Conservation (phyloP, 176 grass and related monocot genomes). For the Oryza meyeriana region DNA sequence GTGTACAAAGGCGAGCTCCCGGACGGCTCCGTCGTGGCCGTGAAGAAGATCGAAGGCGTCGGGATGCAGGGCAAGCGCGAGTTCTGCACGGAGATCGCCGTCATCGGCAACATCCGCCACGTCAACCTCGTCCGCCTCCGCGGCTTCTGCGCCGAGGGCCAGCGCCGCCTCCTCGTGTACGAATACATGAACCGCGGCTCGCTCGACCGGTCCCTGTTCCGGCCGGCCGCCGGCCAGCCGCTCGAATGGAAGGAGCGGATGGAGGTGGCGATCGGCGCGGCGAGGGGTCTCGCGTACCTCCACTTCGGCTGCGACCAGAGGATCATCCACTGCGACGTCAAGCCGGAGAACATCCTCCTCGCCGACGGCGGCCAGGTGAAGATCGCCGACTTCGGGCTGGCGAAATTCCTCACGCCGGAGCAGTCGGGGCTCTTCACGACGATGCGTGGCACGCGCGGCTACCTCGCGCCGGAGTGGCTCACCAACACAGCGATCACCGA, state of each 20-base stretch:
- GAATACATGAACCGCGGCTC: constrained; percentile 84
- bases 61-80: constrained; percentile 74
- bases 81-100: constrained; percentile 88
- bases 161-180: constrained; percentile 67
- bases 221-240: not conserved
- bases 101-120: constrained; percentile 91
- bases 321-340: constrained; percentile 89
- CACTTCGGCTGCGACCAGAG: constrained; percentile 73
- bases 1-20: constrained; percentile 75
- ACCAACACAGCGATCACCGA: constrained; percentile 47
- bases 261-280: constrained; percentile 63
- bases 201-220: constrained; percentile 67
- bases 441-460: not conserved
- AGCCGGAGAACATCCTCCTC: constrained; percentile 88
- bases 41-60: constrained; percentile 71
- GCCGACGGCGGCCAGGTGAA: constrained; percentile 73
- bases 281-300: constrained; percentile 78
- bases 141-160: constrained; percentile 63
- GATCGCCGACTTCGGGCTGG: constrained; percentile 84
- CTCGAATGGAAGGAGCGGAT: constrained; percentile 73
- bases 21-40: constrained; percentile 54
- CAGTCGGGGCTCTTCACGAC: constrained; percentile 64
- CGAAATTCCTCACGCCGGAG: constrained; percentile 72
- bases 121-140: constrained; percentile 81
- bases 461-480: constrained; percentile 47